phyloP scores from a whole-genome alignment of 768 basidiomycete species.

The Dendrothele bispora region DNA sequence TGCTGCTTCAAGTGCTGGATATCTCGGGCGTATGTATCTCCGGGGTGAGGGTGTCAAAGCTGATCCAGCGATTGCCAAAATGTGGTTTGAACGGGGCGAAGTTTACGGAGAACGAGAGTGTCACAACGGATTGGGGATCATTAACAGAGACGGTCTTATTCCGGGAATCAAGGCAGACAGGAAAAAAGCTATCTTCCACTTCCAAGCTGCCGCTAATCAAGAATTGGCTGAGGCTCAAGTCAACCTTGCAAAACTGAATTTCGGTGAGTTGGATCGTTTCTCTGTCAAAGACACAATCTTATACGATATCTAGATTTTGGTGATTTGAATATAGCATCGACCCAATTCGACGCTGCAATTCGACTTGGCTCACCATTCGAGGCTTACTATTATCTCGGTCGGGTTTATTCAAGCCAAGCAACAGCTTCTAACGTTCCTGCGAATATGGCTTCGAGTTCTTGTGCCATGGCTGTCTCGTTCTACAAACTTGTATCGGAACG shows the following conservation, averaged over 20 bases:
- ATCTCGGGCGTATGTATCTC: constrained; percentile 91
- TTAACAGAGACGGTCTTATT: constrained; percentile 85
- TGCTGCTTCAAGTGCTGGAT: constrained; percentile 82
- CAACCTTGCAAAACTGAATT: constrained; percentile 83
- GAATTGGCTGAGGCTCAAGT: constrained; percentile 93
- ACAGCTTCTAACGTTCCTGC: constrained; percentile 40
- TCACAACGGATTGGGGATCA: constrained; percentile 88
- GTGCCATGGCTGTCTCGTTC: constrained; percentile 89
- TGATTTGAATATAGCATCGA: constrained; percentile 64
- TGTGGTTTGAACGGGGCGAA: constrained; percentile 93
- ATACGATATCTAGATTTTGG: constrained; percentile 51
- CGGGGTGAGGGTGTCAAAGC: constrained; percentile 88
- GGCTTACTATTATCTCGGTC: constrained; percentile 90
- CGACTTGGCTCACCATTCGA: constrained; percentile 91
- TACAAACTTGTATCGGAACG: constrained; percentile 92
- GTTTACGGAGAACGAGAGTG: constrained; percentile 84
- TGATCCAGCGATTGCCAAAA: constrained; percentile 73
- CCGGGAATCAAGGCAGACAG: constrained; percentile 63
- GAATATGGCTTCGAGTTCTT: constrained; percentile 66
- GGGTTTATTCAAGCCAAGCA: constrained; percentile 68
- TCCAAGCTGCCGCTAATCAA: constrained; percentile 77
- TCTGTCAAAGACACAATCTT: too few species aligned
- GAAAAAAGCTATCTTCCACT: constrained; percentile 63
- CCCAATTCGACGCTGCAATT: constrained; percentile 82
- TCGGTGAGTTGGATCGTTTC: constrained; percentile 49